Evolutionary conservation across 2,329 filamentous ascomycete genomes (phyloP), one percentile per base, ranked within the genome.

Genomic region (Fusarium sp.): DNA sequence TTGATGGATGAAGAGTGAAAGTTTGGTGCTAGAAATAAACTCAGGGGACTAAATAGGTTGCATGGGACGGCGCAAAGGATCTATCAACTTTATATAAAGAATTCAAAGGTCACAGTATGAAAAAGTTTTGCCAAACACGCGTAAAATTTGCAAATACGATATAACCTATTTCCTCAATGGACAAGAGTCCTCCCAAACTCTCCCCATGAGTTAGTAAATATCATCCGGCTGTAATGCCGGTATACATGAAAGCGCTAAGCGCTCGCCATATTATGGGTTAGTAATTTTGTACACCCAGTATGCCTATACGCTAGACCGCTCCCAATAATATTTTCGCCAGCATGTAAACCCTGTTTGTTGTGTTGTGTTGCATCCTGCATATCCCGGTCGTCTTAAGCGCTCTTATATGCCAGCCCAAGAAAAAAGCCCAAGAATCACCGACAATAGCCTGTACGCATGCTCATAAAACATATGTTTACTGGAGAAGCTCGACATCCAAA

Each of bases 401-500:
- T 75, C 75, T 72, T 69, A 76, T 64, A 75, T 73, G 66, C 72
- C 74, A 78, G 66, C 75, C 75, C 77, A 75, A 59, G 58, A 75
- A 77, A 77, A 66, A 72, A 74, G 66, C 73, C 77, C 72, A 77
- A 72, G 69, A 77, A 77, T 67, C 75, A 67, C 73, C 68, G 73
- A 70, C 69, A 77, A 71, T 57, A 75, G 66, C 61, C 69, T 62
- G 56, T 56, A 60, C 64, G 65, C 66, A 62, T 71, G 63, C 66
- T 58, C 57, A 71, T 69, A 36, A 53, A 71, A 63, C 57, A 56
- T 58, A 45, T 66, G 30, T 73, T 79, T 80, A 84, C 78, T 84
- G 82, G 70, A 91, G 83, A 58, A 92, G 84, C 77, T 98, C 96
- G 57, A 99, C 96, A 85, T 99, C 96, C 81, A 99, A 88, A n/a